Conservation (phyloP, 805 yeast genomes). For the Candida stauntonica region DNA sequence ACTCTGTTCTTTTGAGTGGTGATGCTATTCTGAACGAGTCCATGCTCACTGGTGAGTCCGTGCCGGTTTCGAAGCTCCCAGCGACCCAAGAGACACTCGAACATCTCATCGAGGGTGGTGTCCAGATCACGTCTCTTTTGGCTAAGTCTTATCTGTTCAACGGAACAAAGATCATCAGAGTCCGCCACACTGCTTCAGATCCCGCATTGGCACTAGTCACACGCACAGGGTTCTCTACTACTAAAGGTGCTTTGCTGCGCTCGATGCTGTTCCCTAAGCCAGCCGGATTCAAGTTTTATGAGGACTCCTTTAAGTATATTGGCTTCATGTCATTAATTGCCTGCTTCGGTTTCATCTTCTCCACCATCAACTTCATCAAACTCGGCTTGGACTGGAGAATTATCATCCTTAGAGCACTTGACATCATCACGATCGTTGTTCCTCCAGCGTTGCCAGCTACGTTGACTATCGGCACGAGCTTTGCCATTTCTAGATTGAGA, state of each 20-base stretch:
- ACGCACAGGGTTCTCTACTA: conserved; percentile 90
- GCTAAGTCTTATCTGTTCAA: conserved; percentile 75
- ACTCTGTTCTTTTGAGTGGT: conserved; percentile 80
- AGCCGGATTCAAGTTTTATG: conserved; percentile 85
- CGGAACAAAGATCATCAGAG: conserved; percentile 87
- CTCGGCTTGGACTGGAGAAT: conserved; percentile 64
- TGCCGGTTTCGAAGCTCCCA: conserved; percentile 82
- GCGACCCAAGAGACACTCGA: conserved; percentile 59
- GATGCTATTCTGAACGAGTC: conserved; percentile 97
- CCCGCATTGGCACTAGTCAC: conserved; percentile 81
- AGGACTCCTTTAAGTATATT: conserved; percentile 92
- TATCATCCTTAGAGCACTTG: conserved; percentile 85
- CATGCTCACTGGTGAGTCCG: conserved; percentile 97
- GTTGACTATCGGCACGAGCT: conserved; percentile 90
- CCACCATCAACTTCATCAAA: conserved; percentile 76
- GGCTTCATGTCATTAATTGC: conserved; percentile 93
- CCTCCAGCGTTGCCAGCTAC: conserved; percentile 99
- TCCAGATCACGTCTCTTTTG: conserved; percentile 57
- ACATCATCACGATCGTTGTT: conserved; percentile 91
- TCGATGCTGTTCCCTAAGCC: conserved; percentile 98
- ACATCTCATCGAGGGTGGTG: conserved; percentile 44
- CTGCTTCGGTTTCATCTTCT: conserved; percentile 71
- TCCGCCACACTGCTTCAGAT: conserved; percentile 54
- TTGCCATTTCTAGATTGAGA: conserved; percentile 77
- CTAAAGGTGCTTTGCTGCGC: conserved; percentile 89